Evolutionary conservation across 345 rosid genomes (phyloP), one percentile per base, ranked within the genome.

Genomic region (Eucalyptus curtisii): DNA sequence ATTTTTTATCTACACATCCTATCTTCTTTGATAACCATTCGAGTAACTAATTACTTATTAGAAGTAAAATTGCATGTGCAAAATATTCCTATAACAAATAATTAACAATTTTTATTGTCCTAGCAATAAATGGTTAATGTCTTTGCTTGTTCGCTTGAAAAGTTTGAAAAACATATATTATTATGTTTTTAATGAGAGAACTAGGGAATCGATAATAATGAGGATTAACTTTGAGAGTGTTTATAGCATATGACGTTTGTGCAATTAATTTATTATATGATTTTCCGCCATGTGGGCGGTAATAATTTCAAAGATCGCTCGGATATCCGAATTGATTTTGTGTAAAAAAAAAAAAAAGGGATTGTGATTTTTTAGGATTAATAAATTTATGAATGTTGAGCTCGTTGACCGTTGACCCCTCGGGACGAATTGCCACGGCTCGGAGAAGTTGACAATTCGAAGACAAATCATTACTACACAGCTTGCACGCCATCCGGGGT

Each of bases 251-350:
- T 4, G 5, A 33, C 4, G 12, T 31, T 5, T 1, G 0, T 2
- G 4, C 0, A 31, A 31, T 31, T 66, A 37, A 31, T 66, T 33
- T 31, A 64, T 15, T 66, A 17, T 17, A 19, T 3, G 15, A 33
- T 8, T 33, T 16, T 16, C 4, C 8, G 24, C 0, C 0, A 0
- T 2, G 13, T 8, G 45, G 44, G 25, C 0, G 3, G 7, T 33
- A 2, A 71, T 71, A 19, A 5, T 37, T 37, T 71, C 4, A 0
- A 33, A 37, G 45, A 71, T 71, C 25, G 1, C 0, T 17, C 0
- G 5, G 0, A 19, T 71, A 19, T 71, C 13, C 17, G 7, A 64
- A 64, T 64, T 15, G 19, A 64, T 30, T 13, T 14, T 64, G 13
- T 37, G 25, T 19, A 19, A 37, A 37, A 10, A 31, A 37, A 37